Percentiles rank a stretch among this genome's conserved stretches.
Conservation (phyloP, 1,284 basidiomycete species). For the Ceraceosorus guamensis region DNA sequence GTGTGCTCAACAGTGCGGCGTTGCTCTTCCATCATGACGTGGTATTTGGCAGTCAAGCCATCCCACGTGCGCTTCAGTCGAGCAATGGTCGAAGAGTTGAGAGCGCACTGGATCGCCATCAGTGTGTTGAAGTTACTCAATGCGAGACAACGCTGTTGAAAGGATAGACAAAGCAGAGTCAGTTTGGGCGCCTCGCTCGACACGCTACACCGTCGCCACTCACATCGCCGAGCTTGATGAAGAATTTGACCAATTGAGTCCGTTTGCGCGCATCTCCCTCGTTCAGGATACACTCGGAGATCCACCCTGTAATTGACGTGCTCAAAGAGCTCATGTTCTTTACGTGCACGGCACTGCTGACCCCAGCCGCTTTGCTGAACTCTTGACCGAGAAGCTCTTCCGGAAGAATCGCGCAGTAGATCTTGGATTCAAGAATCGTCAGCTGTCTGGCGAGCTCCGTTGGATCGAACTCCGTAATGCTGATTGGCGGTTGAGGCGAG, state of each 20-base stretch:
- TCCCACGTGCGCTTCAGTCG: conserved; percentile 52
- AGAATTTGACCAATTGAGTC: conserved; percentile 49
- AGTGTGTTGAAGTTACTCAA: conserved; percentile 52
- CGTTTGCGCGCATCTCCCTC: conserved; percentile 49
- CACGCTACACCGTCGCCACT: conserved; percentile 9
- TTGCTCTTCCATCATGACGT: conserved; percentile 67
- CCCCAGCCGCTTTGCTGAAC: conserved; percentile 36
- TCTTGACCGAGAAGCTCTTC: conserved; percentile 50
- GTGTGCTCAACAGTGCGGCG: conserved; percentile 79
- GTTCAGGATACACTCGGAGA: conserved; percentile 50
- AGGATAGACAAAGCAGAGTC: not conserved
- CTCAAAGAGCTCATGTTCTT: conserved; percentile 50
- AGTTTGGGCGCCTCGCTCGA: not conserved
- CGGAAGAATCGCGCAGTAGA: conserved; percentile 47
- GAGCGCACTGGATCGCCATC: conserved; percentile 51
- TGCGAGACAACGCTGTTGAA: conserved; percentile 38
- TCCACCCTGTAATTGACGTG: conserved; percentile 52
- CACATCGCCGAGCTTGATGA: conserved; percentile 51
- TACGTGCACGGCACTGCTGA: conserved; percentile 35
- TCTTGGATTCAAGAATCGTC: conserved; percentile 45
- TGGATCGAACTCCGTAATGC: conserved; percentile 79
- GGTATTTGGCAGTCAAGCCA: conserved; percentile 78
- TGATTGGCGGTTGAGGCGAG: conserved; percentile 54
- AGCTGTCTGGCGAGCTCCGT: conserved; percentile 58
- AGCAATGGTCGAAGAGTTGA: conserved; percentile 49